Evolutionary conservation across 2,329 filamentous ascomycete species (phyloP), one percentile per base, ranked within the genome.

Genomic region (Sordariomycetes sp.): DNA sequence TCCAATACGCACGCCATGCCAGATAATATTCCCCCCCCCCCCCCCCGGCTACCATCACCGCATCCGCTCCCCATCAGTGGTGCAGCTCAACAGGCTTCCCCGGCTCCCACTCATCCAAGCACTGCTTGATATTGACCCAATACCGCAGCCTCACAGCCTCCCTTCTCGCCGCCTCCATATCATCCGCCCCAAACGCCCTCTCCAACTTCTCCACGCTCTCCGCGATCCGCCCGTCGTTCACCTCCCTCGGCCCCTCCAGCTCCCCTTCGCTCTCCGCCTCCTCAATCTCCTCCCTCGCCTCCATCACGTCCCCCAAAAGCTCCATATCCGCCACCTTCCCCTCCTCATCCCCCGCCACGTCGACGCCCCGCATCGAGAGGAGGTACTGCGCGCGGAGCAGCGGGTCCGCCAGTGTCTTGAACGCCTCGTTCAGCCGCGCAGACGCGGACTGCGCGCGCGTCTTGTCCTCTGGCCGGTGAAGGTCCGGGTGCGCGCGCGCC

Each of bases 381-480:
- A 97, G 74, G 68, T 97, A 96, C 69, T 96, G 90, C n/a, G 92
- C 91, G 25, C 94, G 82, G 53, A 81, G 70, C 13, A 99, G 75
- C 17, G 94, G 91, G 63, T 86, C 82, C 54, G 81, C 75, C 0
- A 99, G 80, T 2, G 91, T 96, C 65, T 83, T 86, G 77, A 95
- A 97, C 0, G 94, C 94, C 62, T 90, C 86, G 76, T 97, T 97
- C 69, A 97, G 91, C 28, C 82, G 79, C 8, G 89, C 81, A 10
- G 87, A 94, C n/a, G 85, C 75, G 0, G 84, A 87, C 69, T 95
- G 89, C 22, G 90, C 90, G 53, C 79, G 65, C 64, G 72, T 63
- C 72, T 85, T 76, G 69, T 76, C 65, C 68, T 76, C 48, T 15
- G 55, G 51, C 62, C 77, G 61, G 67, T 79, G 75, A 60, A 86